A percentile compares a stretch with the other conserved stretches of the same genome.
phyloP scores from a whole-genome alignment of 78 protist genomes.

The Chrysochromulina tobinii region DNA sequence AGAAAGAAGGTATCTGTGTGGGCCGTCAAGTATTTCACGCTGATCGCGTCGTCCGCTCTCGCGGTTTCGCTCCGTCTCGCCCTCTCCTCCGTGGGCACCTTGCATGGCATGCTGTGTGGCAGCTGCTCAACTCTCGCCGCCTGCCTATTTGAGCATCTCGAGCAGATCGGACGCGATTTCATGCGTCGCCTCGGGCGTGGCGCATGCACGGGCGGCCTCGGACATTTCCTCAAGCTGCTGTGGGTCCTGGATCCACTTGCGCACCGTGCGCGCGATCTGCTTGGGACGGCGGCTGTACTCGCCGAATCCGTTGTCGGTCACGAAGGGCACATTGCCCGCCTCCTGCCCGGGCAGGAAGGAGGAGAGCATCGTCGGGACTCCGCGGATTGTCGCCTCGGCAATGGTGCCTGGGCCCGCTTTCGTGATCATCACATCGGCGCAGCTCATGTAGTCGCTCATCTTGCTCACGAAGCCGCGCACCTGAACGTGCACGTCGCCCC shows the following conservation, averaged over 20 bases:
- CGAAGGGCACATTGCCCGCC: conserved; percentile 30
- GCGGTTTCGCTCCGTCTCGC: no score
- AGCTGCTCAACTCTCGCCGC: no score
- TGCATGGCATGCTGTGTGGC: no score
- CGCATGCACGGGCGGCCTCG: no score
- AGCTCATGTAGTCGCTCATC: background rate
- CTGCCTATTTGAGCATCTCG: no score
- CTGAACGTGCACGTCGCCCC: background rate
- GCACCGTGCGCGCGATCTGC: background rate
- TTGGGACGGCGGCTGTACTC: background rate
- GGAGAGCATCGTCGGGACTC: conserved; percentile 14
- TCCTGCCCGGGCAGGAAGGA: background rate
- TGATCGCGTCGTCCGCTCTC: no score
- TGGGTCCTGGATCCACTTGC: background rate
- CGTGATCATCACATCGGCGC: background rate
- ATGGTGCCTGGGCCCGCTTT: conserved; percentile 32
- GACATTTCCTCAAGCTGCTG: no score
- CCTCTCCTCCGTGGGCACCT: no score
- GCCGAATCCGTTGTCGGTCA: background rate
- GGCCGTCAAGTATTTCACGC: no score
- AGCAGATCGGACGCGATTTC: no score
- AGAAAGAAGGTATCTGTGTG: no score
- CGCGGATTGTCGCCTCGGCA: background rate
- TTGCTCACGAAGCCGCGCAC: background rate
- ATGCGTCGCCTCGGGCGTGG: no score